Percentiles rank a stretch among this genome's conserved stretches.
Conservation (phyloP, 352 stramenopile species). For the Globisporangium rhizosaccharum region DNA sequence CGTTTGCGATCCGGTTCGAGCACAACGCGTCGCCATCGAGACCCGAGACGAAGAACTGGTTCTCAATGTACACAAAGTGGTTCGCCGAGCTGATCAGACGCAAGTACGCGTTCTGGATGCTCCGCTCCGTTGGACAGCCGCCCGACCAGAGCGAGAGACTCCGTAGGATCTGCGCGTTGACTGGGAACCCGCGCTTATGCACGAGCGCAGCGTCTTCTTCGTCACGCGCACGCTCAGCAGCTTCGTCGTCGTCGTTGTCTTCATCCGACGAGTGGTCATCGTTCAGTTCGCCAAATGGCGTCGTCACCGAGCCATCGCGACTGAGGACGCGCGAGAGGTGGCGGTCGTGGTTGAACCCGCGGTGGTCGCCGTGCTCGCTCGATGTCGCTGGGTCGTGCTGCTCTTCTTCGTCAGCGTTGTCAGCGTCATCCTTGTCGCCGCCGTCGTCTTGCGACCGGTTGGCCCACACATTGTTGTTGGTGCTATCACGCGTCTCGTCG, state of each 20-base stretch:
- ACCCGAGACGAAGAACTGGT: constrained; percentile 87
- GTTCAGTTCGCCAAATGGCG: constrained; percentile 12
- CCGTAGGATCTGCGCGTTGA: constrained; percentile 63
- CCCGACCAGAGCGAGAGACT: constrained; percentile 81
- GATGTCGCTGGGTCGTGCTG: background rate
- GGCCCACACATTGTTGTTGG: background rate
- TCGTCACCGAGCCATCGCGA: constrained; percentile 13
- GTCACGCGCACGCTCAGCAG: constrained; percentile 12
- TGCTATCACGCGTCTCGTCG: background rate
- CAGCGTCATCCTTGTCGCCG: background rate
- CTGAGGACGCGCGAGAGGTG: constrained; percentile 23
- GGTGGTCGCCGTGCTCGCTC: constrained; percentile 10
- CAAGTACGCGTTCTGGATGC: constrained; percentile 89
- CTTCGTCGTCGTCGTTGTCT: constrained; percentile 11
- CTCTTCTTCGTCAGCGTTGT: background rate
- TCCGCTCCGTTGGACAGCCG: constrained; percentile 73
- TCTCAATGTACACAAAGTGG: constrained; percentile 93
- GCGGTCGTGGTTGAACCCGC: constrained; percentile 38
- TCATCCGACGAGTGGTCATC: constrained; percentile 2
- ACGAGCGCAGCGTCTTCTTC: constrained; percentile 22
- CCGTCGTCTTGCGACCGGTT: background rate
- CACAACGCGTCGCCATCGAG: constrained; percentile 76
- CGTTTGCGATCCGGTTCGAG: constrained; percentile 81
- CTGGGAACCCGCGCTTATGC: constrained; percentile 30
- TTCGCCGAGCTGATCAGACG: constrained; percentile 81